Conservation (phyloP, 306 rosid species). For the Prunus dulcis region DNA sequence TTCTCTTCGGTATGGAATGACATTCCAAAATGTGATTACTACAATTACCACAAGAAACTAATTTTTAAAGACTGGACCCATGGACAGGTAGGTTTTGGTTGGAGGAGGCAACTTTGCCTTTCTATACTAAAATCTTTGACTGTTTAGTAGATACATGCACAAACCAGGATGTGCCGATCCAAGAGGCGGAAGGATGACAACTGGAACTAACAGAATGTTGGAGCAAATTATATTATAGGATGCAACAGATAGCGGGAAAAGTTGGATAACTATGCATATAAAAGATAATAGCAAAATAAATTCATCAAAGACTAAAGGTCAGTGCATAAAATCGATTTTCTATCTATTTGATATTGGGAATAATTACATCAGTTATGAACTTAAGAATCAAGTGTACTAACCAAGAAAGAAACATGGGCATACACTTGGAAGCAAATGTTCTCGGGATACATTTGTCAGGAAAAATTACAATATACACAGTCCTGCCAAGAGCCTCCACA, state of each 20-base stretch:
- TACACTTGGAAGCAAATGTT: conserved; percentile 86
- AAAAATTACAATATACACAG: conserved; percentile 94
- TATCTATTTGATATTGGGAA: conserved; percentile 39
- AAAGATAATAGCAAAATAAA: conserved; percentile 1
- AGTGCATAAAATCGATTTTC: conserved; percentile 34
- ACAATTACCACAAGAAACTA: background rate
- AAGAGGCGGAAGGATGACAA: background rate
- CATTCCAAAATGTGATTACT: background rate
- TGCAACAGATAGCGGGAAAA: background rate
- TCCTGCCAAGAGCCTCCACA: conserved; percentile 91
- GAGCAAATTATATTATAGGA: background rate
- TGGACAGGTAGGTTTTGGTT: no score
- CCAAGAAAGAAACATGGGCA: conserved; percentile 91
- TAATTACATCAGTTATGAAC: conserved; percentile 50
- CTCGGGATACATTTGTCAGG: conserved; percentile 83
- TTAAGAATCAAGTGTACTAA: conserved; percentile 80
- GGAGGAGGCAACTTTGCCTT: no score
- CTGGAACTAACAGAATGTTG: background rate
- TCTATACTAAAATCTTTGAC: background rate
- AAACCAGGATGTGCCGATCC: background rate
- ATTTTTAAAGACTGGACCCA: no score
- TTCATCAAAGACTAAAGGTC: conserved; percentile 22
- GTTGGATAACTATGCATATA: background rate
- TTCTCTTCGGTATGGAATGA: background rate
- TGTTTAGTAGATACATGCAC: background rate